These are phyloP conservation scores for Fusarium concolor DNA, from an alignment of 2,329 filamentous ascomycete genomes.

Conservation along the genomic window DNA sequence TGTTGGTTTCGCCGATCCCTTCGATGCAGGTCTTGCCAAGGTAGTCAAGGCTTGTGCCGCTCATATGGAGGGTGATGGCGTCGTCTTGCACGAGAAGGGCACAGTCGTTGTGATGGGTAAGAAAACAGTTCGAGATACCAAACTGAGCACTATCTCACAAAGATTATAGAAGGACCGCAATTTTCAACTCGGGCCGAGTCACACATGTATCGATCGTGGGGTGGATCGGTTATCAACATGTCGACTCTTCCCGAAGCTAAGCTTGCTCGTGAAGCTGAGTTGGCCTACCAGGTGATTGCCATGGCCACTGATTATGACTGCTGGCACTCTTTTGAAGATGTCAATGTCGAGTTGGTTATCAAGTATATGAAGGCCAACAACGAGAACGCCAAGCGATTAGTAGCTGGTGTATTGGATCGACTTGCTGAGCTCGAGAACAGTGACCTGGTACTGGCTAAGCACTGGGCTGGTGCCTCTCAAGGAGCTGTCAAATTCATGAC, in stretches of 20 bases:
- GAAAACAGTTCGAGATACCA: conserved; percentile 4
- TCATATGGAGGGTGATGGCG: conserved; percentile 82
- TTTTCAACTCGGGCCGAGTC: conserved; percentile 97
- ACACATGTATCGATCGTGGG: conserved; percentile 94
- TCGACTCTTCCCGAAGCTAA: conserved; percentile 94
- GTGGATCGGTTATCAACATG: conserved; percentile 98
- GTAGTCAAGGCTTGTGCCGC: conserved; percentile 82
- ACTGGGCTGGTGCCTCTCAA: conserved; percentile 80
- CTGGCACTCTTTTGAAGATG: conserved; percentile 86
- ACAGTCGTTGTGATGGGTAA: conserved; percentile 91
- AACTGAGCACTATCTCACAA: conserved; percentile 35
- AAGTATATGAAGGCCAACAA: conserved; percentile 95
- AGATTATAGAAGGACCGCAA: conserved; percentile 84
- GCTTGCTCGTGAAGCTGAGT: conserved; percentile 94
- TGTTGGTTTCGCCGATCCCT: conserved; percentile 95
- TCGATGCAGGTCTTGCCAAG: conserved; percentile 81
- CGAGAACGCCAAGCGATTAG: conserved; percentile 85
- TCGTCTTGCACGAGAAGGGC: conserved; percentile 84
- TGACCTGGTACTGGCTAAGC: conserved; percentile 82
- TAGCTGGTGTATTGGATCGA: conserved; percentile 88
- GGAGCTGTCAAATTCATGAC: conserved; percentile 87
- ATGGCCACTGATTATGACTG: conserved; percentile 99
- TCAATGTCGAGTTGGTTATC: conserved; percentile 97
- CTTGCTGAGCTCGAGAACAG: conserved; percentile 80
- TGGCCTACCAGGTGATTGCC: conserved; percentile 98